Percentiles rank a stretch among this genome's conserved stretches.
Evolutionary conservation across 495 filamentous ascomycete genomes (phyloP).

Genomic region (Daldinia loculata): DNA sequence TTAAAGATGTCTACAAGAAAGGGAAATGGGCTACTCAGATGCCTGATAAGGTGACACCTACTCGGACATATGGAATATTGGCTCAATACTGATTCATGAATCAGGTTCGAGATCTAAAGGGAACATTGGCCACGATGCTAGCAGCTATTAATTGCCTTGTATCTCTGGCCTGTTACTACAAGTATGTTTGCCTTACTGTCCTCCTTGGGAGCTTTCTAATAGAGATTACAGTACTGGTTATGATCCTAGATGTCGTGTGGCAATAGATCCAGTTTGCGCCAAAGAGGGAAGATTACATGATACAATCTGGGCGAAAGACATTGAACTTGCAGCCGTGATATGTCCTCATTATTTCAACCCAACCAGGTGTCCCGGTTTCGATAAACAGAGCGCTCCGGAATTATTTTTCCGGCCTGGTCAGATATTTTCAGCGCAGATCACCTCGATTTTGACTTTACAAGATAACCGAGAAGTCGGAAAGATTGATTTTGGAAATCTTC

Average conservation of each 20-base stretch:
- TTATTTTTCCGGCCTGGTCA: neutral
- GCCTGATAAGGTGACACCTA: neutral
- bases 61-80: neutral
- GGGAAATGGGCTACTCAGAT: conserved; percentile 3
- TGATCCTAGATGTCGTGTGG: neutral
- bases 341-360: neutral
- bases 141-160: neutral
- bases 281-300: neutral
- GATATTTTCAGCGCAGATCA: neutral
- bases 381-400: neutral
- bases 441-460: neutral
- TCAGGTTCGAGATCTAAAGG: neutral
- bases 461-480: neutral
- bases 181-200: neutral
- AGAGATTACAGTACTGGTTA: neutral
- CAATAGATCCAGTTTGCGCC: neutral
- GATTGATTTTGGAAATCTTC: neutral
- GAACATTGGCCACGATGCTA: neutral
- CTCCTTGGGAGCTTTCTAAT: neutral
- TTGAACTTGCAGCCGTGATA: neutral
- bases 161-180: neutral
- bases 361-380: neutral
- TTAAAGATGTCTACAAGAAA: neutral
- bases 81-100: neutral
- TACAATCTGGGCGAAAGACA: neutral